Conservation (phyloP, 2,329 filamentous ascomycete species). For the Claviceps capensis region DNA sequence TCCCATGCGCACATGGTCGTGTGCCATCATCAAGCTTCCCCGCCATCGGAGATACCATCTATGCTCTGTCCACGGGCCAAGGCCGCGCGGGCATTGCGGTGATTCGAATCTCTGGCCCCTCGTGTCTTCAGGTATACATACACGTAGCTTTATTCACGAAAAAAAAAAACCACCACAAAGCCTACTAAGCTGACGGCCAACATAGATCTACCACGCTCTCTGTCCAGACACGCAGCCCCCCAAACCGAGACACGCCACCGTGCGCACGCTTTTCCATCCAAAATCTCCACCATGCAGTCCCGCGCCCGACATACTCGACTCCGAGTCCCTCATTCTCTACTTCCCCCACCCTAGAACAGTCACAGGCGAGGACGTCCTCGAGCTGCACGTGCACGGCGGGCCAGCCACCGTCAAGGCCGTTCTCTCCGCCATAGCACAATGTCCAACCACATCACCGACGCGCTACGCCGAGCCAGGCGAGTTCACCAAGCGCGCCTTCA, state of each 20-base stretch:
- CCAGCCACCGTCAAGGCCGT: constrained; percentile 80
- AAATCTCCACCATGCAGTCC: constrained; percentile 15
- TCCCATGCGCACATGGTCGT: not conserved
- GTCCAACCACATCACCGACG: constrained; percentile 29
- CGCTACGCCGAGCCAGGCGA: constrained; percentile 91
- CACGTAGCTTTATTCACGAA: not conserved
- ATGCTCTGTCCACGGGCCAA: constrained; percentile 76
- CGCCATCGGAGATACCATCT: constrained; percentile 53
- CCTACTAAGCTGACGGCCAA: not conserved
- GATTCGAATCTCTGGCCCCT: constrained; percentile 71
- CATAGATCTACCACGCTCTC: constrained; percentile 35
- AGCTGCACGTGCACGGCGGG: constrained; percentile 90
- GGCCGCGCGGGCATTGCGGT: constrained; percentile 85
- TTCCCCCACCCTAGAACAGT: constrained; percentile 72
- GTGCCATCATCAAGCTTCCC: constrained; percentile 4
- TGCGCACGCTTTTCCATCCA: constrained; percentile 59
- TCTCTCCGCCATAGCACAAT: constrained; percentile 57
- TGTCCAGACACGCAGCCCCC: constrained; percentile 33
- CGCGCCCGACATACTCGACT: constrained; percentile 47
- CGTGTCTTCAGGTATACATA: constrained; percentile 47
- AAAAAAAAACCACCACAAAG: not conserved
- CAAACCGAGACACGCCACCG: constrained; percentile 45
- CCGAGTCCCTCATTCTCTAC: constrained; percentile 66
- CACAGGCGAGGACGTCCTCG: constrained; percentile 84
- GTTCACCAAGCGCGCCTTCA: constrained; percentile 84